phyloP scores from a whole-genome alignment of 352 stramenopile species.

The Pythium myriotylum region DNA sequence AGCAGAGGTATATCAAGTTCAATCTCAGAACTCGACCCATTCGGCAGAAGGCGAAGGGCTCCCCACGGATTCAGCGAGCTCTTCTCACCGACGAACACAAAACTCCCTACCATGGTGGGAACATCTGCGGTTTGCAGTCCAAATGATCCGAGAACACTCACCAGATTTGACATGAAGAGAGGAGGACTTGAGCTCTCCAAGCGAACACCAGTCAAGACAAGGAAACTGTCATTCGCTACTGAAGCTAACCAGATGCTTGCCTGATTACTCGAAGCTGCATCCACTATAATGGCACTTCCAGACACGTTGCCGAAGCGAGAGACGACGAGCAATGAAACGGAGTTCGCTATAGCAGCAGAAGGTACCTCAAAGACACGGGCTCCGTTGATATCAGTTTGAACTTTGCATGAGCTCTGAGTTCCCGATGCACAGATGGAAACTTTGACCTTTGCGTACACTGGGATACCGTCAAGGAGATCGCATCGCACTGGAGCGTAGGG shows the following conservation, averaged over 20 bases:
- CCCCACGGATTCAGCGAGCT: conserved; percentile 14
- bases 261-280: conserved; percentile 5
- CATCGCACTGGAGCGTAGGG: conserved; percentile 45
- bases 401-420: conserved; percentile 26
- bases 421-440: conserved; percentile 30
- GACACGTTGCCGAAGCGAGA: conserved; percentile 10
- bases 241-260: conserved; percentile 8
- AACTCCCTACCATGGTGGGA: conserved; percentile 16
- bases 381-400: conserved; percentile 19
- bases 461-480: conserved; percentile 48
- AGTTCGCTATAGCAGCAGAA: conserved; percentile 2
- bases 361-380: conserved; percentile 6
- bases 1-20: conserved; percentile 34
- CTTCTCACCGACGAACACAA: conserved; percentile 32
- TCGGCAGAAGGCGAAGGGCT: conserved; percentile 1
- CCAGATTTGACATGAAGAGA: conserved; percentile 8
- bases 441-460: conserved; percentile 41
- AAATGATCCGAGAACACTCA: conserved; percentile 17
- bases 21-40: conserved; percentile 1
- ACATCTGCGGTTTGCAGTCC: conserved; percentile 20
- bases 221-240: conserved; percentile 18
- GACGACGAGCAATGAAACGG: conserved; percentile 20
- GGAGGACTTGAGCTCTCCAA: conserved; percentile 12
- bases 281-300: neutral
- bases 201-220: conserved; percentile 25